A percentile compares a stretch with the other conserved stretches of the same genome.
Evolutionary conservation across 257 asterid genomes (phyloP).

Genomic region (Solanum virginianum): DNA sequence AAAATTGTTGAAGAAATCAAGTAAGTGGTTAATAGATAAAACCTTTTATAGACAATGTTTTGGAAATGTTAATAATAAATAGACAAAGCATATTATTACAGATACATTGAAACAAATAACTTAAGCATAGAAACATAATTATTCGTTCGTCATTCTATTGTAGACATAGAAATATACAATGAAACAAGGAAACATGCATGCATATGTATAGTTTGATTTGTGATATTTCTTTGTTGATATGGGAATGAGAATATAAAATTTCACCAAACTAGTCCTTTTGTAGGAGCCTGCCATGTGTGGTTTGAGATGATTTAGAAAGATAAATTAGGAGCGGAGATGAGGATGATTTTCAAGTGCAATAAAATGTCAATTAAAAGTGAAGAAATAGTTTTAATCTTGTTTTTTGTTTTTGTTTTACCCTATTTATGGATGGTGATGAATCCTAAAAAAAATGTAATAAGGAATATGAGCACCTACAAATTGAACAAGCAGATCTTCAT

Average conservation of each 20-base stretch:
- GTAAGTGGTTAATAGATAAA: not conserved
- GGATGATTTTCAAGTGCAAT: not conserved
- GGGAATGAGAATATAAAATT: not conserved
- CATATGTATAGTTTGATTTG: not conserved
- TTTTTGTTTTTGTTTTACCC: not conserved
- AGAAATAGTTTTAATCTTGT: not conserved
- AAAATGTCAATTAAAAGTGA: not conserved
- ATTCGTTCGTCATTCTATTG: not conserved
- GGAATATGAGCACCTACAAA: not conserved
- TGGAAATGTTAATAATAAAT: not conserved
- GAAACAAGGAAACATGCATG: not conserved
- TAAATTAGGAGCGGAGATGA: not conserved
- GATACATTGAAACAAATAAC: not conserved
- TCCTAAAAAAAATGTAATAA: not conserved
- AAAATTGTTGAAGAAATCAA: not conserved
- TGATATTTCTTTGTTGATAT: not conserved
- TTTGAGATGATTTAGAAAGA: not conserved
- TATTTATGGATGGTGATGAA: not conserved
- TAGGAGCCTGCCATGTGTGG: not conserved
- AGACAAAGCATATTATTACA: not conserved
- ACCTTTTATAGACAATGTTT: not conserved
- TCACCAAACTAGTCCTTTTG: not conserved
- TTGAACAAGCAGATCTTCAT: slow-evolving; percentile 5
- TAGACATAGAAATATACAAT: not conserved
- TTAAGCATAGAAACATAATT: not conserved